phyloP scores from a whole-genome alignment of 2,329 filamentous ascomycete genomes.

The Aureobasidium sp. region DNA sequence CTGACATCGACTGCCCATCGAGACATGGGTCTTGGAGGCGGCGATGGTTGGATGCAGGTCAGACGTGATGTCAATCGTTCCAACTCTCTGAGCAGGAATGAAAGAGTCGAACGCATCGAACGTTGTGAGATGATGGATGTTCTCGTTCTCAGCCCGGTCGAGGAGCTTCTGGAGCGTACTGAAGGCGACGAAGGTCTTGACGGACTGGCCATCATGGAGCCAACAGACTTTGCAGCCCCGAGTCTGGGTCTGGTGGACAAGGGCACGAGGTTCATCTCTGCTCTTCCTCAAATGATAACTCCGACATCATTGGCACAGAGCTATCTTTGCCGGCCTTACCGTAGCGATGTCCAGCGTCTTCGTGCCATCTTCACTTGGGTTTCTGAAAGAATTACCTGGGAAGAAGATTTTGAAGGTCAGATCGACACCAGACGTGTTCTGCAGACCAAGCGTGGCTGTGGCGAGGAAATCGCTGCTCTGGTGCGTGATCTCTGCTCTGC shows the following conservation, averaged over 20 bases:
- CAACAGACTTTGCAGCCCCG: conserved; percentile 69
- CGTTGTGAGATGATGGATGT: conserved; percentile 93
- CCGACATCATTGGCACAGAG: conserved; percentile 76
- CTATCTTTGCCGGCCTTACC: conserved; percentile 87
- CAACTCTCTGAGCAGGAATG: conserved; percentile 84
- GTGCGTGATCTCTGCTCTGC: conserved; percentile 91
- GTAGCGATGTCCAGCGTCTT: conserved; percentile 85
- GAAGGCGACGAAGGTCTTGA: conserved; percentile 87
- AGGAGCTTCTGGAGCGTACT: conserved; percentile 74
- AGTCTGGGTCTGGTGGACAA: conserved; percentile 80
- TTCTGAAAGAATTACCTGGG: conserved; percentile 86
- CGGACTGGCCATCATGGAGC: conserved; percentile 71
- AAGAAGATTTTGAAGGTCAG: conserved; percentile 84
- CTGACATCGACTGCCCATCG: conserved; percentile 37
- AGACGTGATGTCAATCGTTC: conserved; percentile 91
- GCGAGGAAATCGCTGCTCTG: conserved; percentile 80
- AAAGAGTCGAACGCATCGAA: conserved; percentile 75
- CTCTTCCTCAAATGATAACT: conserved; percentile 72
- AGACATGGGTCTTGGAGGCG: conserved; percentile 60
- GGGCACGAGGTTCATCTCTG: conserved; percentile 82
- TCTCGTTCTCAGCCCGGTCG: conserved; percentile 77
- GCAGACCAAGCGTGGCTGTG: conserved; percentile 72
- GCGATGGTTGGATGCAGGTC: conserved; percentile 93
- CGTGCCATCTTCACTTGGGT: conserved; percentile 97
- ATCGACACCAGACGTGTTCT: conserved; percentile 78